phyloP scores from a whole-genome alignment of 768 basidiomycete species.

The Suillus subaureus region DNA sequence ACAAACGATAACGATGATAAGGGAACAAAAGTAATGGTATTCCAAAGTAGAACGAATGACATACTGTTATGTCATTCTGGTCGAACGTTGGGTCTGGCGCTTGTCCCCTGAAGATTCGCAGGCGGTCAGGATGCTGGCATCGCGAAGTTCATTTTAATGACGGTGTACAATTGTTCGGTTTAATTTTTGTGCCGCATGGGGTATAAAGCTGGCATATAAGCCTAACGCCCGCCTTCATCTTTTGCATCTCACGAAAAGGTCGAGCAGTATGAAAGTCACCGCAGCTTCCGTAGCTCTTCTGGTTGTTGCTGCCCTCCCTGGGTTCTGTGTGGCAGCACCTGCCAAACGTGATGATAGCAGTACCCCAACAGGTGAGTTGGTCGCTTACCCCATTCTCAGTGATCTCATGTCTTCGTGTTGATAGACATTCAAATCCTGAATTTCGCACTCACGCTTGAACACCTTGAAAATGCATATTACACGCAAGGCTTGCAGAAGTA shows the following conservation, averaged over 20 bases:
- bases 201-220: neutral
- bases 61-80: too few species aligned
- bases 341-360: conserved; percentile 1
- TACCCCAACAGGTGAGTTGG: conserved; percentile 7
- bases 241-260: neutral
- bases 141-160: neutral
- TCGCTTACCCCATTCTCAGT: neutral
- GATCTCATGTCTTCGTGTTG: neutral
- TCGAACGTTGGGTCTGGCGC: too few species aligned
- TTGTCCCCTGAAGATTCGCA: neutral
- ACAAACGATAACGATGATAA: neutral
- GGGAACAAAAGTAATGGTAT: neutral
- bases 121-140: neutral
- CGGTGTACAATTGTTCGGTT: neutral
- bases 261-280: conserved; percentile 8
- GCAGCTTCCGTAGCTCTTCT: neutral
- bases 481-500: conserved; percentile 36
- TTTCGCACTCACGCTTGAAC: conserved; percentile 39
- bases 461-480: conserved; percentile 40
- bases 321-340: neutral
- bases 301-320: neutral
- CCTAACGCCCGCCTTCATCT: neutral
- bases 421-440: conserved; percentile 32
- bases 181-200: neutral
- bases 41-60: neutral